Base-by-base conservation (phyloP, 257 asterid genomes). In the Gentiana macrophylla region DNA sequence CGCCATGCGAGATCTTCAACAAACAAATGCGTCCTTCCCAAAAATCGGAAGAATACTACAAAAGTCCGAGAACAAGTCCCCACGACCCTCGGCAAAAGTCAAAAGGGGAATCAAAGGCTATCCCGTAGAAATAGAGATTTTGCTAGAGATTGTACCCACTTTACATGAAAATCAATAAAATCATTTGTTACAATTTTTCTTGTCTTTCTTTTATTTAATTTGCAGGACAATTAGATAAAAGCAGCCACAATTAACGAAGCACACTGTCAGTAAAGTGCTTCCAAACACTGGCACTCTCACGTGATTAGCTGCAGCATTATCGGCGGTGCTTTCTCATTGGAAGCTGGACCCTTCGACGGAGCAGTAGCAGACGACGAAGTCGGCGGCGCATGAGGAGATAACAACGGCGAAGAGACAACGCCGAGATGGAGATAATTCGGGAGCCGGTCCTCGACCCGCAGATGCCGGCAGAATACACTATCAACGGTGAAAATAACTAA, bases 301-400 rank as follows among this genome's bases (percentile, higher is more conserved):
- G 52, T 33, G 59, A 9, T 80, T 84, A 47, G 77, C 70, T 9
- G 57, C 65, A 11, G 51, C 52, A 3, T 79, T 80, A 49, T 63
- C 85, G 32, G 94, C 37, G 8, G 81, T 73, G 60, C 86, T 91
- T 75, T 78, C 84, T 81, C 77, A 56, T 87, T 95, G 0, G 84
- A 83, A 0, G 66, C 35, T 1, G 98, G 94, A 3, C 70, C 73
- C 5, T 74, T 84, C 0, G 93, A 70, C 3, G 96, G 96, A 12
- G 95, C 67, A 37, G 77, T 79, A 0, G 52, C 77, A 2, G 94
- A 93, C 0, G 96, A 72, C 52, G 76, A 64, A 3, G 63, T 71
- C 47, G 95, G 81, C 3, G 98, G 90, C 24, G 94, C 95, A 0
- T 96, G 95, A 1, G 98, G 92, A 10, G 98, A 86, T 2, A 43